Base-by-base conservation (phyloP, 2,329 filamentous ascomycete species). In the Penicillium thymicola region DNA sequence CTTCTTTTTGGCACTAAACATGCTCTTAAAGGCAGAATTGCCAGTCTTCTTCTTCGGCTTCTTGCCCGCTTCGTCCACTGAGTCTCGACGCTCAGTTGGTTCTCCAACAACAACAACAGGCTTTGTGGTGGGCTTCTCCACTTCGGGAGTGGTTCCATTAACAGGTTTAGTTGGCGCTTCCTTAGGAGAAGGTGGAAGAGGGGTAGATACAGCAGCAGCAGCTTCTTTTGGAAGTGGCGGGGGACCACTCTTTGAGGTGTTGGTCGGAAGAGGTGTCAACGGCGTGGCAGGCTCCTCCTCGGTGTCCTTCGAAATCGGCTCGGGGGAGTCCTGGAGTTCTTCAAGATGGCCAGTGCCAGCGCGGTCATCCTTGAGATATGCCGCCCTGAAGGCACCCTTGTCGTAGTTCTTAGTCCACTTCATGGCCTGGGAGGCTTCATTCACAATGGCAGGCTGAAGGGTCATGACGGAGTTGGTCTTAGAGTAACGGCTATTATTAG, bases 361-460 rank as follows among this genome's bases (percentile, higher is more conserved):
- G 62, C 81, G 85, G 46, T 77, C 79, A 69, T 95, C 87, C 44
- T 85, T 84, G 50, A 97, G 81, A 73, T 97, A 97, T n/a, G 90
- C 86, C 61, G 90, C 86, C 52, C 92, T 87, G 60, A 96, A 88
- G 8, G 88, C 81, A 67, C 94, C 87, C 75, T 94, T 95, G 75
- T 97, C 94, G 71, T 97, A 97, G 67, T 92, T 92, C 73, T 82
- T 93, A 32, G 93, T 91, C 94, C 94, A 99, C 74, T 96, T 96
- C 87, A 99, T 88, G 1, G 94, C 94, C 25, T 92, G 89, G 9
- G 89, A 94, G 18, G 92, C 93, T 72, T 96, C 94, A 51, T 82
- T 91, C 67, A 92, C 81, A 59, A 97, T 88, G 51, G 86, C 83
- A 1, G 92, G 89, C 70, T 96, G 92, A 45, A 97, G 79, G 3